phyloP scores from a whole-genome alignment of 208 protist genomes.

The Leishmania lainsoni region DNA sequence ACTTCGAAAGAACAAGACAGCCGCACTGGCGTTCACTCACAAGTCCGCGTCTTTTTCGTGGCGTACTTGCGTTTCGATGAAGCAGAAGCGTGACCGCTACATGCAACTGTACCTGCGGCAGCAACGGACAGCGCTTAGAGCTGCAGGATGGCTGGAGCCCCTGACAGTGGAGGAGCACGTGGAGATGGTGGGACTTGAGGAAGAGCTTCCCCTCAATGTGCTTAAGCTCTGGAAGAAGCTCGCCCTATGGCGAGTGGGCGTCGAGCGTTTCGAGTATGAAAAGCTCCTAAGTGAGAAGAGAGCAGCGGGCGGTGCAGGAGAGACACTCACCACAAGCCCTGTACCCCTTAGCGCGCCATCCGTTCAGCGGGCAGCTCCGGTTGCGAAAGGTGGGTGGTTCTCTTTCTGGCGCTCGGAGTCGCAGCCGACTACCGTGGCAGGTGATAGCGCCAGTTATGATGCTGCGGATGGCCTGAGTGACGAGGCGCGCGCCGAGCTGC shows the following conservation, averaged over 20 bases:
- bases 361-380: background rate
- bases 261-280: conserved; percentile 46
- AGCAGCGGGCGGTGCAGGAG: background rate
- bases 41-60: conserved; percentile 44
- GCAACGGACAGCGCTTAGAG: conserved; percentile 26
- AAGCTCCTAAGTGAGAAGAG: conserved; percentile 26
- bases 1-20: conserved; percentile 26
- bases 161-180: conserved; percentile 38
- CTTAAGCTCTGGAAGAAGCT: conserved; percentile 56
- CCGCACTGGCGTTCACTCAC: conserved; percentile 8
- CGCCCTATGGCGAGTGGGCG: conserved; percentile 36
- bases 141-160: conserved; percentile 43
- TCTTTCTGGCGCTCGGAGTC: conserved; percentile 25
- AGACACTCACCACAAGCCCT: background rate
- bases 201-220: conserved; percentile 59
- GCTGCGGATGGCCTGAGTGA: conserved; percentile 25
- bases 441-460: background rate
- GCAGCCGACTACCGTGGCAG: background rate
- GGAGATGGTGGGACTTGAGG: conserved; percentile 43
- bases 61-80: conserved; percentile 42
- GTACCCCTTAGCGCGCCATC: background rate
- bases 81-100: conserved; percentile 52
- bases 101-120: conserved; percentile 46
- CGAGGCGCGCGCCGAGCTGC: conserved; percentile 47
- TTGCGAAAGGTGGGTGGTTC: conserved; percentile 17